These are phyloP conservation scores for Mycena epipterygia DNA, from an alignment of 768 basidiomycete species.

Conservation along the genomic window DNA sequence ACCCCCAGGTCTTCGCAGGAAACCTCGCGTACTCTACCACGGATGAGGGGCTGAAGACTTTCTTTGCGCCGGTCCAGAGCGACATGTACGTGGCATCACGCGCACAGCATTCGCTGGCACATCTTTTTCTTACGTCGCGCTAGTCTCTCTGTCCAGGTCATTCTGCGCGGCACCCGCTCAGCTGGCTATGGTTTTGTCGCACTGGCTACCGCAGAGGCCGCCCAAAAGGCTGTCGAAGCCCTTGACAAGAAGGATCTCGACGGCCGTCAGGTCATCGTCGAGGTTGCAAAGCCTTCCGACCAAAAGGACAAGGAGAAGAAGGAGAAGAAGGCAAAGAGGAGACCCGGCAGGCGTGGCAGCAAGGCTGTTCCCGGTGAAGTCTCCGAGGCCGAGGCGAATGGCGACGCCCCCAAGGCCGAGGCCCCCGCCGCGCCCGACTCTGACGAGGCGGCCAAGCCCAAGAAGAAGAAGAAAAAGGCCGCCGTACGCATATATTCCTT, in stretches of 20 bases:
- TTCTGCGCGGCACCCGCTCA: constrained; percentile 86
- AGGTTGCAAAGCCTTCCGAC: constrained; percentile 92
- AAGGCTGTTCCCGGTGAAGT: constrained; percentile 92
- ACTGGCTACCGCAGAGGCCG: constrained; percentile 83
- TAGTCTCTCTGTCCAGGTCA: constrained; percentile 88
- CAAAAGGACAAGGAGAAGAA: constrained; percentile 88
- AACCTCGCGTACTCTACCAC: constrained; percentile 96
- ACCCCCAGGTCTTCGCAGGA: constrained; percentile 87
- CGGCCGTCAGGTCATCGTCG: constrained; percentile 89
- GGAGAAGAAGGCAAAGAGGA: constrained; percentile 84
- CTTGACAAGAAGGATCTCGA: constrained; percentile 93
- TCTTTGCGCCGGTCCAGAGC: constrained; percentile 89
- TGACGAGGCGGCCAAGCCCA: constrained; percentile 82
- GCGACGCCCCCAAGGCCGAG: constrained; percentile 75
- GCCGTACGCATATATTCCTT: constrained; percentile 56
- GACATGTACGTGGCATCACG: constrained; percentile 80
- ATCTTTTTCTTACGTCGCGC: constrained; percentile 36
- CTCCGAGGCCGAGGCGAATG: constrained; percentile 90
- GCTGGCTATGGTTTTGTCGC: constrained; percentile 96
- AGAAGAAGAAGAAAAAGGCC: constrained; percentile 87
- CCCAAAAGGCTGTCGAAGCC: constrained; percentile 85
- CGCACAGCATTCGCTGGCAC: constrained; percentile 58
- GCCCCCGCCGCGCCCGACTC: constrained; percentile 66
- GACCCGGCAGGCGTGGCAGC: constrained; percentile 87
- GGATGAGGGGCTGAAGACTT: constrained; percentile 94